Conservation (phyloP, 257 asterid species). For the Capsicum baccatum region DNA sequence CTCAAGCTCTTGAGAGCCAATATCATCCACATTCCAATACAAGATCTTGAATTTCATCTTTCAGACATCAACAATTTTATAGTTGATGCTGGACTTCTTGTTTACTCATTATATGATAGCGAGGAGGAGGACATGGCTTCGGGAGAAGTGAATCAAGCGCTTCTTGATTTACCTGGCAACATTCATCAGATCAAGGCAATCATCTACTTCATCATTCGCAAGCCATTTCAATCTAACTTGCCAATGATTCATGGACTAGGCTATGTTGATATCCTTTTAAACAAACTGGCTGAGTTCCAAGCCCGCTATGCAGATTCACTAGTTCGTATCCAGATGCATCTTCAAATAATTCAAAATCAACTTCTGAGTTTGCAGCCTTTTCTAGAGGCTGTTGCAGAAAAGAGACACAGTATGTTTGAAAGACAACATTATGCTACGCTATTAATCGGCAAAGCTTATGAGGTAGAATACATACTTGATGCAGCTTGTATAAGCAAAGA, state of each 20-base stretch:
- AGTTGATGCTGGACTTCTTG: background rate
- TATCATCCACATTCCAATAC: background rate
- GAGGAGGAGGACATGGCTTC: background rate
- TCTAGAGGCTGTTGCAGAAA: background rate
- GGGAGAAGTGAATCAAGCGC: background rate
- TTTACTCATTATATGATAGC: background rate
- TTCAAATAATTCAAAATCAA: background rate
- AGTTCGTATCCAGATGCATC: background rate
- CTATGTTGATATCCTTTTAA: background rate
- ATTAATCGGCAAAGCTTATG: background rate
- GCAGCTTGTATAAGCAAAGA: background rate
- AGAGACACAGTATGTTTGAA: background rate
- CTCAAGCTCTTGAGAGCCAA: background rate
- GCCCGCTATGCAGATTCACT: background rate
- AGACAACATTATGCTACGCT: background rate
- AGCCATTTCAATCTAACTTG: background rate
- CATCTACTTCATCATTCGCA: background rate
- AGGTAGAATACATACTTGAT: background rate
- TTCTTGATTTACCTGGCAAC: background rate
- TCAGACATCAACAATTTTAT: background rate
- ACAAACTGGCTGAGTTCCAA: background rate
- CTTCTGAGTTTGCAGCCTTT: background rate
- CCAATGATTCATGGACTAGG: constrained; percentile 10
- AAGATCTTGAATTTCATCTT: background rate
- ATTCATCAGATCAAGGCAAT: background rate